Evolutionary conservation across 192 early-diverging fungal genomes (phyloP), one percentile per base, ranked within the genome.

Genomic region (Thoreauomyces humboldtii): DNA sequence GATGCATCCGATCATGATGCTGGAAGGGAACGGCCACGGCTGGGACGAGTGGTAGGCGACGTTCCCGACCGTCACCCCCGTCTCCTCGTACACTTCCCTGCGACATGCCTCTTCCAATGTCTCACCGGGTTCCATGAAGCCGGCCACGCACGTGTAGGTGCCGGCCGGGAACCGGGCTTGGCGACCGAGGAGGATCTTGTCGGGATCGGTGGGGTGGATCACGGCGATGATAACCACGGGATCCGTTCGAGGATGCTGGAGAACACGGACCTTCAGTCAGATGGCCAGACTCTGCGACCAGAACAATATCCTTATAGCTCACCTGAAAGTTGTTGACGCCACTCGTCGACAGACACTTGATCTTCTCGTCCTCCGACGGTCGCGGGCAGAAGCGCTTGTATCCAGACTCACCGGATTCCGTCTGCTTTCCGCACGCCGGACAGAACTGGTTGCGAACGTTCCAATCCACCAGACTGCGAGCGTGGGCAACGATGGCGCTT

Each of bases 11-110:
- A 85, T 33, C 81, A 86, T 86, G 37, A 86, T 60, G 21, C 73
- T 65, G 25, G 72, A 66, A 4, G 84, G 84, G 59, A 85, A 86
- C 31, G 84, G 81, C 84, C 84, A 86, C n/a, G 83, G 83, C 64
- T 86, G 82, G 7, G 72, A 76, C 12, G 62, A 64, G 65, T 81
- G 78, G 62, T 82, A 85, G 27, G 63, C 38, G 0, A 85, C 76
- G 19, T 12, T 2, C 17, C 65, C 68, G 21, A 86, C 53, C n/a
- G 35, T 33, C 36, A 86, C 59, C 36, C 72, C 72, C 2, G 76
- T 73, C 57, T 86, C 84, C 59, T 86, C 84, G 33, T 52, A 55
- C 1, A 69, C 81, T 58, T 86, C 84, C 17, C 84, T 56, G 9
- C 68, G 36, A 7, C 64, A 65, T 4, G 75, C 73, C 46, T 71